These are phyloP conservation scores for Globisporangium viniferum DNA, from an alignment of 352 stramenopile genomes.

Conservation along the genomic window DNA sequence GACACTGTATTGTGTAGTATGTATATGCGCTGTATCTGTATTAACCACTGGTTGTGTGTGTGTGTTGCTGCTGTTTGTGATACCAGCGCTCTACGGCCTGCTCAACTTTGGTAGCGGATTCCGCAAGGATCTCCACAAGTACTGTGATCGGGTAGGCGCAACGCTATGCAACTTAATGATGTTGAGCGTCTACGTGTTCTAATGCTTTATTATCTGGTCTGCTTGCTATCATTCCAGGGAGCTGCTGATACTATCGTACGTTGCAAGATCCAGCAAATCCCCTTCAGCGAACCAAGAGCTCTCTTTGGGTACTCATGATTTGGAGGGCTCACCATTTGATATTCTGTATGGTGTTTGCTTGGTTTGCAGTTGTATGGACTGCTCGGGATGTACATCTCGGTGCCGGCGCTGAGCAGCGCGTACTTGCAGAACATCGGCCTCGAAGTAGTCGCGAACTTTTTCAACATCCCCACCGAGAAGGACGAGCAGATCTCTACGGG, in stretches of 20 bases:
- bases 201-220: neutral
- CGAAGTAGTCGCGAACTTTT: slow-evolving; percentile 69
- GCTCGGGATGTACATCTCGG: slow-evolving; percentile 84
- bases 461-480: slow-evolving; percentile 64
- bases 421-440: slow-evolving; percentile 63
- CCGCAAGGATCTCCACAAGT: slow-evolving; percentile 76
- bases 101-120: slow-evolving; percentile 83
- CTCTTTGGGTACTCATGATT: neutral
- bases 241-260: slow-evolving; percentile 75
- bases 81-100: slow-evolving; percentile 54
- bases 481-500: slow-evolving; percentile 70
- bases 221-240: slow-evolving; percentile 27
- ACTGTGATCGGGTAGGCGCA: slow-evolving; percentile 43
- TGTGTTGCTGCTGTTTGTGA: neutral
- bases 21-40: neutral
- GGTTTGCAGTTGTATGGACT: slow-evolving; percentile 63
- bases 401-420: slow-evolving; percentile 52
- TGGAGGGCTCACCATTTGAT: neutral
- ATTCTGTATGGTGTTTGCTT: neutral
- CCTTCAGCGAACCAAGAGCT: neutral
- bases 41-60: neutral
- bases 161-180: too few relatives aligned
- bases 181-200: too few relatives aligned
- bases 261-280: neutral
- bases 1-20: neutral